Evolutionary conservation across 108 stramenopile genomes (phyloP), one percentile per base, ranked within the genome.

Genomic region (Pseudonitzschia delicatissima): DNA sequence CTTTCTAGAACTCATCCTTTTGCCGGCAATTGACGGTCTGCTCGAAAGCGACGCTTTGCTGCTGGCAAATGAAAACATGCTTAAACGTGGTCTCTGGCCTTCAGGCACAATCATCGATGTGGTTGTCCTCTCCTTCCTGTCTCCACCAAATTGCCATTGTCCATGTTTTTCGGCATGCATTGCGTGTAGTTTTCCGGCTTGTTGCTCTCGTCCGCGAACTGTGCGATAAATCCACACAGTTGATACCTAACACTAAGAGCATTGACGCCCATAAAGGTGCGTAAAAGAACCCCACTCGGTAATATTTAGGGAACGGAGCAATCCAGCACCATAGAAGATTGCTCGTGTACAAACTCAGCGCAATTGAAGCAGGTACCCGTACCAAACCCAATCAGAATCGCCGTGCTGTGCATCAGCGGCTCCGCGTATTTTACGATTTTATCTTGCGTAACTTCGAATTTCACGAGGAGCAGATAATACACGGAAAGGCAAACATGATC

Each of bases 321-420:
- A 80, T 80, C 83, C 83, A 84, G 49, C 83, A 84, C 78, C 80
- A 79, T 15, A 79, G 27, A 6, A 48, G 28, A 0, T 71, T 74
- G 48, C 59, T 68, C 45, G 81, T 84, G 50, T 67, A 81, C 31
- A 81, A 45, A 18, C 48, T 66, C 45, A 84, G 32, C 3, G 66
- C 39, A n/a, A 79, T 20, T 5, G 63, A 77, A 0, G 66, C 48
- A n/a, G 70, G n/a, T 17, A 8, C 72, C 64, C 8, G 73, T 66
- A 0, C 47, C 77, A 12, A 77, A 33, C 0, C 68, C 68, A 21
- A 70, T 27, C 3, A 64, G 4, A 7, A 78, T 15, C 9, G 74
- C 70, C 13, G 73, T 20, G 5, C 33, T 32, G 48, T 78, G 79
- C 74, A 81, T 52, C 25, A 55, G 67, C 18, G 55, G 63, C 29